Evolutionary conservation across 1,284 basidiomycete genomes (phyloP).

Genomic region (Cronartium quercuum): DNA sequence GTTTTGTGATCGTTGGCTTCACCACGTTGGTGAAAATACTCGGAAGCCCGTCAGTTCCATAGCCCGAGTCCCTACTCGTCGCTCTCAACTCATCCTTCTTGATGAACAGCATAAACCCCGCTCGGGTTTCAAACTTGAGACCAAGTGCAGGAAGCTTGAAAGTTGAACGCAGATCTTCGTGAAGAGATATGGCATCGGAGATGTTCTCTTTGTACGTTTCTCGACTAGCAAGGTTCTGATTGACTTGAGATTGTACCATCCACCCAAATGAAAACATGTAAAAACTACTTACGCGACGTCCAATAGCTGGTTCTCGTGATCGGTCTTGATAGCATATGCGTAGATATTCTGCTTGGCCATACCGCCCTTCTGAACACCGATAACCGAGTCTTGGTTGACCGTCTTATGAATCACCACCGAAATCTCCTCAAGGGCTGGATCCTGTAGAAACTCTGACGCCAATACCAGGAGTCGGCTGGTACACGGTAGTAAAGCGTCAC

Average conservation of each 20-base stretch:
- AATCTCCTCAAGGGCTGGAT: slow-evolving; percentile 19
- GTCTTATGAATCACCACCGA: slow-evolving; percentile 6
- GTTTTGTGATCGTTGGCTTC: not conserved
- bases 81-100: slow-evolving; percentile 41
- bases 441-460: slow-evolving; percentile 17
- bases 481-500: slow-evolving; percentile 10
- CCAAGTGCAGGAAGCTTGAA: slow-evolving; percentile 40
- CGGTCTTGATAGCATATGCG: slow-evolving; percentile 36
- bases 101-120: slow-evolving; percentile 40
- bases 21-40: slow-evolving; percentile 44
- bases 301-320: slow-evolving; percentile 16
- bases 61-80: not conserved
- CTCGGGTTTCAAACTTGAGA: slow-evolving; percentile 39
- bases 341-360: slow-evolving; percentile 38
- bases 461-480: slow-evolving; percentile 10
- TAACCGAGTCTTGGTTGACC: slow-evolving; percentile 31
- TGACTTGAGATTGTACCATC: not conserved
- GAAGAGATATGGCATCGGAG: slow-evolving; percentile 40
- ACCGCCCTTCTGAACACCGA: slow-evolving; percentile 34
- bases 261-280: not conserved
- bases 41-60: slow-evolving; percentile 23
- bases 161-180: slow-evolving; percentile 33
- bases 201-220: slow-evolving; percentile 41
- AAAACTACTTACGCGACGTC: slow-evolving; percentile 28
- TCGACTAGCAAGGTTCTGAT: not conserved